Conservation (phyloP, 352 stramenopile genomes). For the Globisporangium nagaii region DNA sequence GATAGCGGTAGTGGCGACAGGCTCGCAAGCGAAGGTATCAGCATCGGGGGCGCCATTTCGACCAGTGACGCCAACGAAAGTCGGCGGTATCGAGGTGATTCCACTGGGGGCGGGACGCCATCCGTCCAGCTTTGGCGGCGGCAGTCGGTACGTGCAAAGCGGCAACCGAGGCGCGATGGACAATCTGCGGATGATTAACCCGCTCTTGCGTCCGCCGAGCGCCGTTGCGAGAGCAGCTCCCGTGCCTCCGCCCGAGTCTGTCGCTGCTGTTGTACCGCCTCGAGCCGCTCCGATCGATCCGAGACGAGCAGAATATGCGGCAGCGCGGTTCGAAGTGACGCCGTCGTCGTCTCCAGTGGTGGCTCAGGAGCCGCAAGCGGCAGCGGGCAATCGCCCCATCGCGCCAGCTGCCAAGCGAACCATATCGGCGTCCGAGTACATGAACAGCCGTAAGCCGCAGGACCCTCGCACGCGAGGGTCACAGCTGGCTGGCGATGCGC, state of each 20-base stretch:
- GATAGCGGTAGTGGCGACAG: background rate
- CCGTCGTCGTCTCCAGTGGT: constrained; percentile 1
- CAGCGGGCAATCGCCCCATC: background rate
- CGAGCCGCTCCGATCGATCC: background rate
- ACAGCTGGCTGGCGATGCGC: background rate
- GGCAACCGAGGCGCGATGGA: constrained; percentile 35
- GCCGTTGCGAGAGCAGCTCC: background rate
- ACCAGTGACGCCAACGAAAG: constrained; percentile 1
- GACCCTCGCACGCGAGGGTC: background rate
- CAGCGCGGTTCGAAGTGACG: background rate
- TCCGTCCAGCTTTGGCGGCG: constrained; percentile 17
- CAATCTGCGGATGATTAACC: constrained; percentile 7
- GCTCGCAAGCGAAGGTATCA: background rate
- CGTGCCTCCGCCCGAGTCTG: background rate
- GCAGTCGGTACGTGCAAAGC: constrained; percentile 64
- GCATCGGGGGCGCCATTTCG: background rate
- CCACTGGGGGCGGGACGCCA: constrained; percentile 31
- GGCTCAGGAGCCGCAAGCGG: background rate
- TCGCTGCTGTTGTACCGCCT: background rate
- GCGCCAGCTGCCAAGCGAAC: background rate
- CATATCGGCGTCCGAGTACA: constrained; percentile 11
- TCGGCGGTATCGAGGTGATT: constrained; percentile 37
- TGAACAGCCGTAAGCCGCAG: constrained; percentile 9
- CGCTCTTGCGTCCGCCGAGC: constrained; percentile 13
- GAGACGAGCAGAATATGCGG: background rate